A percentile compares a stretch with the other conserved stretches of the same genome.
These are phyloP conservation scores for Boletus tomentosulus DNA, from an alignment of 768 basidiomycete genomes.

Conservation along the genomic window DNA sequence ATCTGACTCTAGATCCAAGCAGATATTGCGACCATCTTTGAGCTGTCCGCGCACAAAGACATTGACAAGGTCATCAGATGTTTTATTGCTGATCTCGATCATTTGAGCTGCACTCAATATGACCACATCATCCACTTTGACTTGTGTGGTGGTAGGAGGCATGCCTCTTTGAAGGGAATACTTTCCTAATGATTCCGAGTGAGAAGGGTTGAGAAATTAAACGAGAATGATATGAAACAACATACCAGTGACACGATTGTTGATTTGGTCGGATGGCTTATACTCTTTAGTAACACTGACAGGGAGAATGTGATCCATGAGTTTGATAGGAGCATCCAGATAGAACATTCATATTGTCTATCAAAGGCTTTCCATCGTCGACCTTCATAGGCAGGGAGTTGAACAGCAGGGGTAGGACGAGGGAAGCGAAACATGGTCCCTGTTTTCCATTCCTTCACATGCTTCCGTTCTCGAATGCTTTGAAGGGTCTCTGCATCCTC, in stretches of 20 bases:
- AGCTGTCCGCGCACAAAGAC: constrained; percentile 3
- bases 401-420: neutral
- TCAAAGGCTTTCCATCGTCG: neutral
- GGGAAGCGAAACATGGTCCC: constrained; percentile 2
- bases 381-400: constrained; percentile 1
- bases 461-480: neutral
- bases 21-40: neutral
- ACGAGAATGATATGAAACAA: neutral
- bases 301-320: neutral
- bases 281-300: neutral
- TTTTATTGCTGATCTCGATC: neutral
- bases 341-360: constrained; percentile 6
- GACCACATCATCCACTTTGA: neutral
- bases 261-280: neutral
- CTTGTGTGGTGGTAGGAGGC: too few species aligned
- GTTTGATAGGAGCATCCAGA: neutral
- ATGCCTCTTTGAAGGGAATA: neutral
- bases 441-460: neutral
- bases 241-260: neutral
- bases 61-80: neutral
- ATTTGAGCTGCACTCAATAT: constrained; percentile 6
- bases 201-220: neutral
- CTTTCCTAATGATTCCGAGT: neutral
- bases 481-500: neutral
- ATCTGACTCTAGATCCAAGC: constrained; percentile 4